Evolutionary conservation across 2,329 filamentous ascomycete genomes (phyloP).

Genomic region (Fusarium transvaalense): DNA sequence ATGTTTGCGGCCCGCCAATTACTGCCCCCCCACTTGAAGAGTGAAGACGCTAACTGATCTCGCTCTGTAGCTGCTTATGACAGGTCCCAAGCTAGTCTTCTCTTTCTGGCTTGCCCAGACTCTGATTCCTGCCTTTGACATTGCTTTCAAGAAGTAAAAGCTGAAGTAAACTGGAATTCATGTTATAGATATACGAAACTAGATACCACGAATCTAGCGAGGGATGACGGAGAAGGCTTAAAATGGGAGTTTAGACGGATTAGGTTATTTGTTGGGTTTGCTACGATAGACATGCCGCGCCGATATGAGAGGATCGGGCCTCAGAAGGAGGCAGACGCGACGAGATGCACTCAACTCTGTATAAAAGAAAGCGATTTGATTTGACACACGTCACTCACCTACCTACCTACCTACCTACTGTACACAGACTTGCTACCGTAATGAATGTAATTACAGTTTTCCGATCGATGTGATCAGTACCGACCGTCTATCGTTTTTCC

Average conservation of each 20-base stretch:
- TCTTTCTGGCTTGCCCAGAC: slow-evolving; percentile 99
- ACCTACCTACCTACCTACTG: too few relatives aligned
- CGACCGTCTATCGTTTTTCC: slow-evolving; percentile 2
- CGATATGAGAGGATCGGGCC: slow-evolving; percentile 34
- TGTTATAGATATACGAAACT: slow-evolving; percentile 35
- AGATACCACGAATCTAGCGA: slow-evolving; percentile 28
- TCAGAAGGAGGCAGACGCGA: slow-evolving; percentile 28
- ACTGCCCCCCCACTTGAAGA: slow-evolving; percentile 26
- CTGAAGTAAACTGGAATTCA: slow-evolving; percentile 20
- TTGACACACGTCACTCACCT: slow-evolving; percentile 34
- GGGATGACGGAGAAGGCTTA: slow-evolving; percentile 11
- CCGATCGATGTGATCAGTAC: slow-evolving; percentile 9
- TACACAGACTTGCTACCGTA: background rate
- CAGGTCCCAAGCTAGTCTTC: slow-evolving; percentile 97
- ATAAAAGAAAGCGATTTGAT: slow-evolving; percentile 50
- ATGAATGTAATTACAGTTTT: background rate
- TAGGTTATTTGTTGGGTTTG: slow-evolving; percentile 40
- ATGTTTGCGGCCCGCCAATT: slow-evolving; percentile 6
- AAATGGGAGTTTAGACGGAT: slow-evolving; percentile 42
- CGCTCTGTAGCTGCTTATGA: slow-evolving; percentile 83
- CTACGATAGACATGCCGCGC: slow-evolving; percentile 42
- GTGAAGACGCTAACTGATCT: slow-evolving; percentile 36
- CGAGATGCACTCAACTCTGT: slow-evolving; percentile 48
- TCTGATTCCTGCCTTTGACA: slow-evolving; percentile 90
- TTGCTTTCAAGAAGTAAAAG: slow-evolving; percentile 53